Base-by-base conservation (phyloP, 2,329 filamentous ascomycete genomes). In the Ceratocystis diversiconidia region DNA sequence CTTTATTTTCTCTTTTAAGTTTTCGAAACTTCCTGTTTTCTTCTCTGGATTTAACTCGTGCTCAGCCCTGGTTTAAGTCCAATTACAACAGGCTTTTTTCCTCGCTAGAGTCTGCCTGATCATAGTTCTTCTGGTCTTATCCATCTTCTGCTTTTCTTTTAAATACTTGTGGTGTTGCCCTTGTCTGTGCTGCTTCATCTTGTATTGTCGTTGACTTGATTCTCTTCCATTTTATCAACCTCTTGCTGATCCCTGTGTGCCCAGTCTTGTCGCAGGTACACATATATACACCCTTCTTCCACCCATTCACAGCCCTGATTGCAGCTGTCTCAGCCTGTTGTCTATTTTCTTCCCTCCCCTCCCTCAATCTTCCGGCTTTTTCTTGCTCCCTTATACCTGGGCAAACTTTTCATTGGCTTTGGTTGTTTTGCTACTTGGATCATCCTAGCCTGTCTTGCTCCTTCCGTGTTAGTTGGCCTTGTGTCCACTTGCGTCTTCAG, bases 1-100 rank as follows among this genome's bases (percentile, higher is more conserved):
- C 55, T 59, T 59, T 59, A 28, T 59, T 59, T n/a, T 59, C 55
- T 59, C 55, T 59, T 36, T 36, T 59, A 59, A 36, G 28, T n/a
- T 59, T 59, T 59, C 55, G 55, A 59, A 59, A 59, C 55, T 32
- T 59, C 28, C 55, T 32, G 55, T 36, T 30, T 30, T 59, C 32
- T 25, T 59, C 55, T 59, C 55, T 32, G 17, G 28, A 15, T 59
- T 25, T 30, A 59, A n/a, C 28, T 59, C 55, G 55, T 32, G 25
- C 28, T n/a, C 17, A 36, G 30, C 32, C 15, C 15, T 59, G 55
- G 28, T 30, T 32, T 59, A 25, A 36, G 7, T 32, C 55, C 25
- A 32, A 59, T 36, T 41, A 41, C 36, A 41, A 41, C 55, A 36
- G 55, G 32, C 28, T 36, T 59, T 59, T 59, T 22, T 59, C 15